Evolutionary conservation across 2,329 filamentous ascomycete genomes (phyloP).

Genomic region (Fusarium ambrosium): DNA sequence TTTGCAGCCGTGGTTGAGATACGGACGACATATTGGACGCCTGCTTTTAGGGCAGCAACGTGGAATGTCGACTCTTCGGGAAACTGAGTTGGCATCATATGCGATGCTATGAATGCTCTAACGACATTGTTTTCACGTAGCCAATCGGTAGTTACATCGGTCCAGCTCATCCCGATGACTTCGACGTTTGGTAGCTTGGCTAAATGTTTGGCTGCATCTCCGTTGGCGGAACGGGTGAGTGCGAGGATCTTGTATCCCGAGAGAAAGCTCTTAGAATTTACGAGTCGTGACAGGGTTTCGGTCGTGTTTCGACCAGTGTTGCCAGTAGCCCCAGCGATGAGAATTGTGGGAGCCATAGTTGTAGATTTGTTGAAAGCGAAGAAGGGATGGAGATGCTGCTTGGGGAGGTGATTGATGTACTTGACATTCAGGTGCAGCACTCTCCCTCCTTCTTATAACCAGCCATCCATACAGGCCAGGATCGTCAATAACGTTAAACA

Average conservation of each 20-base stretch:
- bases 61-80: slow-evolving; percentile 56
- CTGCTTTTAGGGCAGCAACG: slow-evolving; percentile 50
- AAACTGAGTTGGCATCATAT: slow-evolving; percentile 55
- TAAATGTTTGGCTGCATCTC: slow-evolving; percentile 45
- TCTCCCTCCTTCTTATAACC: not conserved
- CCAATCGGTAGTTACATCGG: slow-evolving; percentile 56
- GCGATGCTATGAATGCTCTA: slow-evolving; percentile 56
- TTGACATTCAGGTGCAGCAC: not conserved
- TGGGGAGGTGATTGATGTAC: not conserved
- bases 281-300: slow-evolving; percentile 44
- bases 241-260: slow-evolving; percentile 29
- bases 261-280: slow-evolving; percentile 31
- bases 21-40: slow-evolving; percentile 58
- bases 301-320: slow-evolving; percentile 52
- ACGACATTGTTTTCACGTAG: slow-evolving; percentile 53
- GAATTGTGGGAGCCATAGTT: slow-evolving; percentile 52
- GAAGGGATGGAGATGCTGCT: not conserved
- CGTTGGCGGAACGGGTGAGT: slow-evolving; percentile 29
- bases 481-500: not conserved
- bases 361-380: not conserved
- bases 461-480: not conserved
- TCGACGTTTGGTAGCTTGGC: slow-evolving; percentile 52
- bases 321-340: slow-evolving; percentile 53
- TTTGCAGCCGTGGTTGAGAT: slow-evolving; percentile 56
- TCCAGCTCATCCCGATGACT: slow-evolving; percentile 53